phyloP scores from a whole-genome alignment of 2,329 filamentous ascomycete genomes.

The Diplocarpon rosae region DNA sequence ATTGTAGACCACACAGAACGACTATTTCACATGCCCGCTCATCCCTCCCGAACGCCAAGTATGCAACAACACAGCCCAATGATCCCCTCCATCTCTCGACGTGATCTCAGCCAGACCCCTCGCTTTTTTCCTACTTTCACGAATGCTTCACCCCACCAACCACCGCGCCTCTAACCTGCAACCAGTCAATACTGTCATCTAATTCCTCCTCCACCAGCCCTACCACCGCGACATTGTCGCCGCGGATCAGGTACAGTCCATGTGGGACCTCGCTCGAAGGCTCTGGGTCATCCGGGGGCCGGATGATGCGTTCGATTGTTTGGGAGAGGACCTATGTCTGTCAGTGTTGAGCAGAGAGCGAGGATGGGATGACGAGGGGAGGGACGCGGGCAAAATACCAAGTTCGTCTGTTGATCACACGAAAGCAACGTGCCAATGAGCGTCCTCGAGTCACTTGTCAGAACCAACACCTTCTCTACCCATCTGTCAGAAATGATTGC shows the following conservation, averaged over 20 bases:
- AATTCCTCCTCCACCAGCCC: slow-evolving; percentile 83
- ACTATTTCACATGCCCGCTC: slow-evolving; percentile 2
- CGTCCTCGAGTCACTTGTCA: slow-evolving; percentile 87
- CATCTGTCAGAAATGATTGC: slow-evolving; percentile 26
- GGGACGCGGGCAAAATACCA: slow-evolving; percentile 36
- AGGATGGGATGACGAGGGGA: neutral
- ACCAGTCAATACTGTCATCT: slow-evolving; percentile 87
- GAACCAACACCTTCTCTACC: slow-evolving; percentile 79
- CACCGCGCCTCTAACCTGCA: slow-evolving; percentile 71
- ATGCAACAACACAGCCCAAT: slow-evolving; percentile 19
- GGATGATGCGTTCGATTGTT: slow-evolving; percentile 83
- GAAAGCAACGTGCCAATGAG: slow-evolving; percentile 72
- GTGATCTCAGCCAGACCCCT: neutral
- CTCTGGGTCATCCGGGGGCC: slow-evolving; percentile 71
- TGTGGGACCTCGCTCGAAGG: slow-evolving; percentile 70
- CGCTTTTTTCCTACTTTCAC: slow-evolving; percentile 13
- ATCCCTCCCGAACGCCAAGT: slow-evolving; percentile 23
- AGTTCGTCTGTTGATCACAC: slow-evolving; percentile 85
- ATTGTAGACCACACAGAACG: neutral
- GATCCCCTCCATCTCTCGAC: neutral
- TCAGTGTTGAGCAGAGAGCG: neutral
- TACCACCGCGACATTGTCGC: slow-evolving; percentile 87
- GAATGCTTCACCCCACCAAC: slow-evolving; percentile 79
- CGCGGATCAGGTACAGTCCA: slow-evolving; percentile 83
- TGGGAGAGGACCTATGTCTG: slow-evolving; percentile 57